phyloP scores from a whole-genome alignment of 2,329 filamentous ascomycete species.

The Trichoderma breve region DNA sequence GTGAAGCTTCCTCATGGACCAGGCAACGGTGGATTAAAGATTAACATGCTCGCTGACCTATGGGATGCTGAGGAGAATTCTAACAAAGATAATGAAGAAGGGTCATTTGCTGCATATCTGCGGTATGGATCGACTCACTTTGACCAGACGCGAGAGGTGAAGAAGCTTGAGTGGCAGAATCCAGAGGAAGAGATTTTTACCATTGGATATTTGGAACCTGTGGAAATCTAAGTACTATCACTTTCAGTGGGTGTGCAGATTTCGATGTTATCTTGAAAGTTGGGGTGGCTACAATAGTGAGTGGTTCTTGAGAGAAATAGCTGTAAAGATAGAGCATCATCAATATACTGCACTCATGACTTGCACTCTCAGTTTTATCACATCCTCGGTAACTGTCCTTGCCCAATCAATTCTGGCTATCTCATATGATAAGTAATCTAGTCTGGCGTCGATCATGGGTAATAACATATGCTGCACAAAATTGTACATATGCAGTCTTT shows the following conservation, averaged over 20 bases:
- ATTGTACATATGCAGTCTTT: background rate
- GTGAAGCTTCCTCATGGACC: slow-evolving; percentile 38
- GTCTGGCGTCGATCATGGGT: background rate
- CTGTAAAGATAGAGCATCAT: background rate
- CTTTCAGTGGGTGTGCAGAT: background rate
- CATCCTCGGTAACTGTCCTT: background rate
- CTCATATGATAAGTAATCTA: background rate
- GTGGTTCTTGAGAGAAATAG: background rate
- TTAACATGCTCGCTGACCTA: slow-evolving; percentile 28
- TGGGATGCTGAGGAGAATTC: slow-evolving; percentile 34
- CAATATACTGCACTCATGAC: background rate
- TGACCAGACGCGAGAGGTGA: slow-evolving; percentile 32
- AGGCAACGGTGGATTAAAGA: slow-evolving; percentile 25
- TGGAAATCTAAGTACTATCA: background rate
- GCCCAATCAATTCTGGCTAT: background rate
- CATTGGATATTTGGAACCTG: background rate
- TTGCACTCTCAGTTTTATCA: background rate
- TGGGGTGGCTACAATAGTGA: background rate
- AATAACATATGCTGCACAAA: background rate
- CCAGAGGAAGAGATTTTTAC: background rate
- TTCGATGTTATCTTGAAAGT: no score
- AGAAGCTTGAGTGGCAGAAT: slow-evolving; percentile 7
- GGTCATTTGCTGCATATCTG: slow-evolving; percentile 37
- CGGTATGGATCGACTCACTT: slow-evolving; percentile 36
- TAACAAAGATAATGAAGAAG: slow-evolving; percentile 31